Evolutionary conservation across 2,329 filamentous ascomycete species (phyloP), one percentile per base, ranked within the genome.

Genomic region (Celoporthe dispersa): DNA sequence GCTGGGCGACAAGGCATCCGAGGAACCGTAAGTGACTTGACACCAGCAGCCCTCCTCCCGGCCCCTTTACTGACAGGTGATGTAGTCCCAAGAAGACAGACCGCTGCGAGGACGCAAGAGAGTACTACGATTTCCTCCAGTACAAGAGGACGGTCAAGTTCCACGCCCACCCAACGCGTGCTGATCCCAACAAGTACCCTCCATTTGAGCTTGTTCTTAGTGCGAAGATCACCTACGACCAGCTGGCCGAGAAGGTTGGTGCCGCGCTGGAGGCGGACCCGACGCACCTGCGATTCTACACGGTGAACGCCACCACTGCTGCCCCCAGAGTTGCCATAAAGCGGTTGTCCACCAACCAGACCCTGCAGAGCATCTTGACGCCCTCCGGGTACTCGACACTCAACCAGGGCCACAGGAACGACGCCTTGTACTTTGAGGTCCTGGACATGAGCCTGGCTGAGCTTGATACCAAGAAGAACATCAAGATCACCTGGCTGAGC

Each of bases 391-490:
- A 89, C 73, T 87, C 87, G 14, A 92, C 94, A 74, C 86, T 91
- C 65, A 92, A 90, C 74, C 87, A 87, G 69, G 90, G 86, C 41
- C 92, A 94, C 77, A 87, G 90, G 68, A 82, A 87, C 28, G 95
- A 98, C 80, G 89, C 91, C 0, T 84, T 99, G 66, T 98, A 91
- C 79, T 99, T 94, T 77, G 96, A 99, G 79, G 89, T 98, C 37
- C 83, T 99, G 55, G 96, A 99, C 73, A 97, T 98, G 84, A 97
- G 94, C 76, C 82, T 99, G 62, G 92, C 93, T 33, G 97, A 99
- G 80, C 86, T 97, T 59, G 96, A 99, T 77, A 96, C 93, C 69
- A 96, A 97, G 84, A 98, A 97, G 84, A 89, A 84, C 69, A 83
- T 98, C 73, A 95, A 93, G 79, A 82, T 99, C 63, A 92, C 86